Percentiles rank a stretch among this genome's conserved stretches.
Conservation (phyloP, 805 yeast genomes). For the Candida chilensis region DNA sequence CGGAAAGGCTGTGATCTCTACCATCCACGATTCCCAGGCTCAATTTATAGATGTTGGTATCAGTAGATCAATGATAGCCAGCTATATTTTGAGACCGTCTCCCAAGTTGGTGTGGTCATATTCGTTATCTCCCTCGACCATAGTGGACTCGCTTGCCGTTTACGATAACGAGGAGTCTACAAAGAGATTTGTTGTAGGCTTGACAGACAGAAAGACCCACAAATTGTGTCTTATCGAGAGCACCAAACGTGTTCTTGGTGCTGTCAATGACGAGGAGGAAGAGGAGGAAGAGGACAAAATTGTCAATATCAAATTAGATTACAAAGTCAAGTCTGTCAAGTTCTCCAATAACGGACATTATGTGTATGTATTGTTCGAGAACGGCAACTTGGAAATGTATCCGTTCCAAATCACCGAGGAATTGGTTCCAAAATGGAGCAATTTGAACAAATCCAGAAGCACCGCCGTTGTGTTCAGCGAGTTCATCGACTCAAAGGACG, state of each 20-base stretch:
- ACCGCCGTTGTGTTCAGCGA: too few relatives aligned
- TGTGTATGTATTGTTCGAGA: constrained; percentile 16
- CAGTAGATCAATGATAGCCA: constrained; percentile 28
- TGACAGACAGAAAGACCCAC: constrained; percentile 21
- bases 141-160: constrained; percentile 23
- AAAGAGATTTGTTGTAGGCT: constrained; percentile 25
- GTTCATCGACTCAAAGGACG: too few relatives aligned
- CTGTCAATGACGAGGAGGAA: too few relatives aligned
- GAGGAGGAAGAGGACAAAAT: too few relatives aligned
- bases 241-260: too few relatives aligned
- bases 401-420: constrained; percentile 1
- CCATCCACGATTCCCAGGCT: neutral
- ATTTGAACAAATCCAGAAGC: too few relatives aligned
- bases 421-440: constrained; percentile 1
- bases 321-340: too few relatives aligned
- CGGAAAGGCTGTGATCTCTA: neutral
- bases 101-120: constrained; percentile 45
- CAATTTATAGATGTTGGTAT: constrained; percentile 15
- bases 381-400: constrained; percentile 16
- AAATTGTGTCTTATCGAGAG: constrained; percentile 15
- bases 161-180: constrained; percentile 3
- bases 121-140: constrained; percentile 34
- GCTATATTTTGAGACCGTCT: constrained; percentile 38
- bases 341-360: too few relatives aligned
- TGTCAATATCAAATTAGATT: too few relatives aligned